Conservation (phyloP, 2,329 filamentous ascomycete genomes). For the Dothideomycetidae sp. region DNA sequence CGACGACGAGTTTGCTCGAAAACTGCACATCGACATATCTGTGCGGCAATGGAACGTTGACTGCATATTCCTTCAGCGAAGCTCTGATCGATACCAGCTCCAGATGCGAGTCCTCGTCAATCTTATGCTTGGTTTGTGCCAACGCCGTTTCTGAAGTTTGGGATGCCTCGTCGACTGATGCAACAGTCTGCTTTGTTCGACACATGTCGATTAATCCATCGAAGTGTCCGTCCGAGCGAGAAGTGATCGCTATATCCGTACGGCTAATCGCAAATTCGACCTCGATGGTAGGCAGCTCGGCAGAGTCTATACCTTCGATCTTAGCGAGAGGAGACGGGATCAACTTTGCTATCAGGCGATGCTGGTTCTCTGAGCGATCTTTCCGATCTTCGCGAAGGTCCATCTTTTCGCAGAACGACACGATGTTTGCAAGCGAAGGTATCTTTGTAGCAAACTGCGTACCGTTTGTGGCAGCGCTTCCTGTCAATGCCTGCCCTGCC, state of each 20-base stretch:
- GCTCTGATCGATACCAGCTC: conserved; percentile 5
- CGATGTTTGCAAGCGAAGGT: background rate
- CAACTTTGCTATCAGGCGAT: conserved; percentile 8
- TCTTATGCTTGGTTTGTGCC: background rate
- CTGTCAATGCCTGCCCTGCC: too few species aligned
- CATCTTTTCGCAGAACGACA: conserved; percentile 2
- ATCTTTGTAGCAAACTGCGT: background rate
- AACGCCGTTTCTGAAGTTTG: background rate
- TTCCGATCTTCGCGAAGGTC: background rate
- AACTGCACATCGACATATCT: conserved; percentile 9
- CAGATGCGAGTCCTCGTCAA: background rate
- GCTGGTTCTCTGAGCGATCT: too few species aligned
- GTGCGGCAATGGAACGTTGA: conserved; percentile 7
- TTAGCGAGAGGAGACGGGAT: conserved; percentile 9
- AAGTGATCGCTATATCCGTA: too few species aligned
- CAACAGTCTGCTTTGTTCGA: background rate
- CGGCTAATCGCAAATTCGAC: too few species aligned
- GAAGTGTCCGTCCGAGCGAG: too few species aligned
- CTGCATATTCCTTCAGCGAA: conserved; percentile 1
- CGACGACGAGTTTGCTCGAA: background rate
- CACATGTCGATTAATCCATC: too few species aligned
- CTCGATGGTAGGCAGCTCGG: too few species aligned
- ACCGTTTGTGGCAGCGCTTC: too few species aligned
- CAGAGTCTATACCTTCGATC: too few species aligned
- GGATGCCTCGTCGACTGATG: background rate